Evolutionary conservation across 1,284 basidiomycete species (phyloP).

Genomic region (Ganoderma boninense): DNA sequence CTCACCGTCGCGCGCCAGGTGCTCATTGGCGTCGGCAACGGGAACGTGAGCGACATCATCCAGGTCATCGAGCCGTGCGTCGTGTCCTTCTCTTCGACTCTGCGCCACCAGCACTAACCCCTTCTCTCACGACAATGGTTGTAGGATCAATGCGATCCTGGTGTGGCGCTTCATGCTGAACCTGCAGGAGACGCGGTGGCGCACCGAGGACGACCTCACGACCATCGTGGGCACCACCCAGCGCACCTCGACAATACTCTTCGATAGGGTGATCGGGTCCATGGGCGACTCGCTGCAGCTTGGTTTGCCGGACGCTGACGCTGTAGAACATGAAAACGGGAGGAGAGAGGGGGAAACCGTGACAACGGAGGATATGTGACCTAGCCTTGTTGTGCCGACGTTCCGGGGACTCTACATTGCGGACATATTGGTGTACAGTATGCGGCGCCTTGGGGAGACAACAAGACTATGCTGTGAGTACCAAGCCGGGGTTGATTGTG

Average conservation of each 20-base stretch:
- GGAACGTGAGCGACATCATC: slow-evolving; percentile 9
- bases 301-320: background rate
- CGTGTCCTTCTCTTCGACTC: too few relatives aligned
- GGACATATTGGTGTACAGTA: background rate
- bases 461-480: background rate
- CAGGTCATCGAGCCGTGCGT: slow-evolving; percentile 7
- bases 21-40: slow-evolving; percentile 1
- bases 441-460: background rate
- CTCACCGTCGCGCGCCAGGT: background rate
- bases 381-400: too few relatives aligned
- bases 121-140: background rate
- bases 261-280: background rate
- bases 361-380: background rate
- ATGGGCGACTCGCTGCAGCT: background rate
- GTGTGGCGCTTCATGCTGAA: slow-evolving; percentile 10
- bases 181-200: slow-evolving; percentile 6
- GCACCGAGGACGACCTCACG: background rate
- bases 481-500: background rate
- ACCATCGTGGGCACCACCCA: background rate
- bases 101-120: background rate
- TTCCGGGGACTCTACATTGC: background rate
- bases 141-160: slow-evolving; percentile 9
- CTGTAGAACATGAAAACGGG: background rate
- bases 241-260: background rate
- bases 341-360: background rate